Evolutionary conservation across 2,329 filamentous ascomycete species (phyloP), one percentile per base, ranked within the genome.

Genomic region (Alternaria consortialis): DNA sequence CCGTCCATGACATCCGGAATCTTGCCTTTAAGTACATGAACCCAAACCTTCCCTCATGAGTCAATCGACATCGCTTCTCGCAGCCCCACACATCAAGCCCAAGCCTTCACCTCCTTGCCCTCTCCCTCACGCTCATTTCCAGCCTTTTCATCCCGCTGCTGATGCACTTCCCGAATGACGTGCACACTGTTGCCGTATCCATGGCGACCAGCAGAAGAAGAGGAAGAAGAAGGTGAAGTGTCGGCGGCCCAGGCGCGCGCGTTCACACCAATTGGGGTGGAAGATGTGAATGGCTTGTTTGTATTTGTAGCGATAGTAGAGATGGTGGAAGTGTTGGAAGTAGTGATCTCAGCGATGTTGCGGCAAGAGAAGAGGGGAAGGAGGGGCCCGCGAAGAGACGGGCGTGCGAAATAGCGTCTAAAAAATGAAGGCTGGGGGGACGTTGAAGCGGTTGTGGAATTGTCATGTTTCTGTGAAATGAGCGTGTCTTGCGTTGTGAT

Each of bases 151-250:
- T 57, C 51, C 36, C 59, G 44, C 12, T 68, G 65, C 15, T 72
- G 64, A 15, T 65, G 65, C 15, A 76, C 66, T 37, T 76, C 75
- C 7, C 57, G 66, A 7, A 71, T 39, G n/a, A 77, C 67, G n/a
- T 68, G 62, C 1, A 77, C 73, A 7, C 69, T 68, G 12, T 54
- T 34, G 1, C 42, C 36, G 4, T 63, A 59, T 23, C 60, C 15
- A 5, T 32, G 20, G 25, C 42, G 7, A 32, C 42, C 5, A 27
- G 15, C 20, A 7, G 20, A 25, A 0, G 46, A 34, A 7, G 32
- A 34, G 4, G 32, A n/a, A 25, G 32, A n/a, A 25, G 32, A 25
- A 23, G 43, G 11, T 11, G 23, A 46, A 15, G 52, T 25, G 32
- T 50, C 47, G 1, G 71, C 60, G 8, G 73, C 68, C 75, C 74